These are phyloP conservation scores for Nyssa sinensis DNA, from an alignment of 148 eudicot species.

Conservation along the genomic window DNA sequence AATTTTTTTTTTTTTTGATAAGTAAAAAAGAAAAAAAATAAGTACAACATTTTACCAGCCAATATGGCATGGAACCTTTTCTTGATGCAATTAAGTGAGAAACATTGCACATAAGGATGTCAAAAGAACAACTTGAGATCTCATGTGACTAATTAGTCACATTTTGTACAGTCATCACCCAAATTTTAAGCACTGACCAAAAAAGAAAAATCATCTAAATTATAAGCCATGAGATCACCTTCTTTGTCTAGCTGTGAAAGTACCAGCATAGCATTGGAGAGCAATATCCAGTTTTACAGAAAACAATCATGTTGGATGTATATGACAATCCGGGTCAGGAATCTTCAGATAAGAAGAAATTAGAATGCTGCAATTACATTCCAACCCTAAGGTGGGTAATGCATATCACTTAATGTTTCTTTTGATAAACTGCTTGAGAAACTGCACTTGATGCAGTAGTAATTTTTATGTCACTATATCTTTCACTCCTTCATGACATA, in stretches of 20 bases:
- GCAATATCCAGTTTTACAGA: background rate
- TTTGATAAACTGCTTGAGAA: no score
- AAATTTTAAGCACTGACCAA: background rate
- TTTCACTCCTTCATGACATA: no score
- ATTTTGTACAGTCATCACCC: background rate
- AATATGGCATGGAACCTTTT: background rate
- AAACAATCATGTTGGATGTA: background rate
- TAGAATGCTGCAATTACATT: no score
- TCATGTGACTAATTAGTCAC: background rate
- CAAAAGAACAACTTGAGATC: background rate
- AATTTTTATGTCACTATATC: no score
- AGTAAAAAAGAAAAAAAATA: no score
- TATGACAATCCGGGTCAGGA: no score
- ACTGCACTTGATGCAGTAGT: no score
- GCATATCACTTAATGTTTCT: no score
- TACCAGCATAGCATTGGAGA: background rate
- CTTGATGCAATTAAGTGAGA: background rate
- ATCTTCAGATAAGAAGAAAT: no score
- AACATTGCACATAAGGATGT: background rate
- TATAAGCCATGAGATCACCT: background rate
- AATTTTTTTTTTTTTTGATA: no score
- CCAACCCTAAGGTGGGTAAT: no score
- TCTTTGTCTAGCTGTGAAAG: background rate
- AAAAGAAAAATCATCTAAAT: no score
- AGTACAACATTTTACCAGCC: background rate